A percentile compares a stretch with the other conserved stretches of the same genome.
Evolutionary conservation across 83 land plant genomes (phyloP).

Genomic region (Picea abies): DNA sequence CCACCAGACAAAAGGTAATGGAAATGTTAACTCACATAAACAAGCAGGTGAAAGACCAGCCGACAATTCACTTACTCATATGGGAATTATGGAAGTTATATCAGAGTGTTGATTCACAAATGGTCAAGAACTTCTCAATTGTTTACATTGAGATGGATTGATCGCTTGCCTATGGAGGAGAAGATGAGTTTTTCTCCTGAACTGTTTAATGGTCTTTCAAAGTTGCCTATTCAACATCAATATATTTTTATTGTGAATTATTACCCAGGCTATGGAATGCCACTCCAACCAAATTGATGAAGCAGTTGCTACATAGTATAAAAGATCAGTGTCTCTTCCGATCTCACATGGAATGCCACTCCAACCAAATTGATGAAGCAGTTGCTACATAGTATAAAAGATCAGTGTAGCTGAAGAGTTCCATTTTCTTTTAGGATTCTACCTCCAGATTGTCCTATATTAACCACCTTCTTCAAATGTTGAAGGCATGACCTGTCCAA

Average conservation of each 20-base stretch:
- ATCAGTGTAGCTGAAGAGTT: conserved; percentile 34
- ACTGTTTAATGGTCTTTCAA: conserved; percentile 53
- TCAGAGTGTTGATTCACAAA: conserved; percentile 37
- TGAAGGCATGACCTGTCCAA: conserved; percentile 42
- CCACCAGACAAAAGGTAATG: conserved; percentile 72
- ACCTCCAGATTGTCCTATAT: conserved; percentile 73
- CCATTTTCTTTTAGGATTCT: conserved; percentile 65
- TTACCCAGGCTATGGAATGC: conserved; percentile 65
- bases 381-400: conserved; percentile 47
- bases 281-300: conserved; percentile 57
- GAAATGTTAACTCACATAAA: conserved; percentile 90
- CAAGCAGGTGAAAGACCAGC: conserved; percentile 90
- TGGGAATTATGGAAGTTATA: conserved; percentile 73
- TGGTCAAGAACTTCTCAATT: conserved; percentile 87
- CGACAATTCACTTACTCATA: conserved; percentile 71
- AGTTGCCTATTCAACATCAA: conserved; percentile 74
- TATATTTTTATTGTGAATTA: conserved; percentile 67
- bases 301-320: conserved; percentile 48
- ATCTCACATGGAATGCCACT: conserved; percentile 62
- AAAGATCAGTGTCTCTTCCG: conserved; percentile 21
- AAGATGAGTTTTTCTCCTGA: conserved; percentile 68
- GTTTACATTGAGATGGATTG: conserved; percentile 99
- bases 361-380: conserved; percentile 49
- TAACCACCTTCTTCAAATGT: conserved; percentile 58
- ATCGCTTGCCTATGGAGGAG: conserved; percentile 73